A percentile compares a stretch with the other conserved stretches of the same genome.
Conservation (phyloP, 805 yeast genomes). For the Wickerhamiella sergipiensis region DNA sequence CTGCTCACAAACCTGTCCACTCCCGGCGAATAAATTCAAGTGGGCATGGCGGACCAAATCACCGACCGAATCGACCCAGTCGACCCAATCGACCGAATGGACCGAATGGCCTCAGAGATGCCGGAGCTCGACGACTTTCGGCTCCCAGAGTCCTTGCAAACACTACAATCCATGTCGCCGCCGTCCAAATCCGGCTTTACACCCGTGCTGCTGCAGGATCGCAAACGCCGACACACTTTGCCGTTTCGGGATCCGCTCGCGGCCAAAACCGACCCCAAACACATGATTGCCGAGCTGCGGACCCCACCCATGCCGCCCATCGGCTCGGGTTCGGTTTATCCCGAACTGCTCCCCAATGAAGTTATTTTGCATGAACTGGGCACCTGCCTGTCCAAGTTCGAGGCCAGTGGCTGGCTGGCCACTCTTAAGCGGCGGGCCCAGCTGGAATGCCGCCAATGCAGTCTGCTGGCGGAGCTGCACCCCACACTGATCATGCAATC, state of each 20-base stretch:
- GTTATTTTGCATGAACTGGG: conserved; percentile 2
- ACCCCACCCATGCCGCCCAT: conserved; percentile 27
- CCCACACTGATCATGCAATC: background rate
- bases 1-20: conserved; percentile 39
- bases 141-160: background rate
- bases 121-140: background rate
- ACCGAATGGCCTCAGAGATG: background rate
- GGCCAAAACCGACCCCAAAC: background rate
- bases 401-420: background rate
- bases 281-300: background rate
- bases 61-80: background rate
- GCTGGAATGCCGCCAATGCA: conserved; percentile 1
- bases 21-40: background rate
- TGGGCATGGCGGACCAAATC: too few species aligned
- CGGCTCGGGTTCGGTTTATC: background rate
- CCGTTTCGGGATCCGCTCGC: background rate
- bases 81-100: background rate
- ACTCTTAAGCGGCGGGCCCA: background rate
- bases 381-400: background rate
- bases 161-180: background rate
- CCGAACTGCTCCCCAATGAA: conserved; percentile 4
- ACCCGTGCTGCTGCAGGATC: background rate
- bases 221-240: background rate
- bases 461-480: background rate
- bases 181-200: background rate